Base-by-base conservation (phyloP, 2,329 filamentous ascomycete genomes). In the Dichotomopilus funicola region DNA sequence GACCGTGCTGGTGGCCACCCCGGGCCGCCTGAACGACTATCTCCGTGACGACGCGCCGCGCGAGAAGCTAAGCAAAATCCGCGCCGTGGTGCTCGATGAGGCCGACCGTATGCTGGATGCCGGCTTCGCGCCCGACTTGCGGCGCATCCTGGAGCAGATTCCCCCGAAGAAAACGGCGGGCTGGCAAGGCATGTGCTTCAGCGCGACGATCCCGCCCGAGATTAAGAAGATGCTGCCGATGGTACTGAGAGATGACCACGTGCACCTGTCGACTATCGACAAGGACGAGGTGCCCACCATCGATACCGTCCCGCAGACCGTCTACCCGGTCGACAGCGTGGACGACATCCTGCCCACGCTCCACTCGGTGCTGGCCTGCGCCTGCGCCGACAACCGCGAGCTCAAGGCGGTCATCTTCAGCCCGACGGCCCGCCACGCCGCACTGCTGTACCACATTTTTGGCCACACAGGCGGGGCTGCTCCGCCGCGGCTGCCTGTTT, bases 391-490 rank as follows among this genome's bases (percentile, higher is more conserved):
- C 49, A 63, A 67, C 9, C 70, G 72, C 5, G 76, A 78, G 1
- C 91, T 95, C 80, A 95, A 95, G 72, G 88, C 88, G 35, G 91
- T 95, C 62, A 73, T 92, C 38, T 95, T 92, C 71, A 87, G 87
- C 61, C 86, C 86, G 53, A 82, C 80, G 0, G 79, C 80, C 3
- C 74, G 72, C 2, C 72, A 75, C 1, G 78, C 77, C 4, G 77
- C 75, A 42, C 75, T 81, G 48, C 78, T 81, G 64, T 71, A 74
- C 27, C 65, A 74, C 11, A 54, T 81, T 19, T 71, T 81, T 3
- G 68, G 33, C 59, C 63, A 19, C 62, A 74, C 19, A 7, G 63
- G 63, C 34, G 60, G 62, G 27, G 64, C 63, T 11, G 56, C 61
- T 12, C 63, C 71, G 2, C 73, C 70, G 9, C 62, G 79, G 38